A percentile compares a stretch with the other conserved stretches of the same genome.
Conservation (phyloP, 352 stramenopile species). For the Globisporangium perplexum region DNA sequence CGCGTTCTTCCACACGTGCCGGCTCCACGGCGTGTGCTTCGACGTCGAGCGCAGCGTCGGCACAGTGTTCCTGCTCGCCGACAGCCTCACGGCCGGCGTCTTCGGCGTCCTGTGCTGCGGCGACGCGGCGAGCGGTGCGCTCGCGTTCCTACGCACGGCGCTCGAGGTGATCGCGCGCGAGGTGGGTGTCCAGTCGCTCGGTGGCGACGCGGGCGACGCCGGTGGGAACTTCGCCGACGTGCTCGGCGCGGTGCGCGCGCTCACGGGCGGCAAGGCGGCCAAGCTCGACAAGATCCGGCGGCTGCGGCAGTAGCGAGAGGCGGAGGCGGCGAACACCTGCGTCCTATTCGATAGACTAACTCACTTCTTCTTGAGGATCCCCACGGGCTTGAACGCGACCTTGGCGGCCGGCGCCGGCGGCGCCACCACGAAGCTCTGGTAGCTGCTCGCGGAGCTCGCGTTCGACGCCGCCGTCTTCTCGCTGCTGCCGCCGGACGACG, state of each 20-base stretch:
- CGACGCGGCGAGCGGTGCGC: slow-evolving; percentile 37
- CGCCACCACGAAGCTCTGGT: slow-evolving; percentile 16
- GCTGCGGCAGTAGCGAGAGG: slow-evolving; percentile 15
- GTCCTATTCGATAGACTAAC: neutral
- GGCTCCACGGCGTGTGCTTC: slow-evolving; percentile 85
- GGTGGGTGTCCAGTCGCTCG: slow-evolving; percentile 36
- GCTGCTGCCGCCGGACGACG: slow-evolving; percentile 14
- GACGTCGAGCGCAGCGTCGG: slow-evolving; percentile 67
- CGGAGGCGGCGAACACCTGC: no score
- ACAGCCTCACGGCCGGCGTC: slow-evolving; percentile 78
- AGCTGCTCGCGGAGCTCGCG: slow-evolving; percentile 15
- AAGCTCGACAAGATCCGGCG: slow-evolving; percentile 38
- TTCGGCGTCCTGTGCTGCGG: slow-evolving; percentile 65
- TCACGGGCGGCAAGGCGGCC: slow-evolving; percentile 30
- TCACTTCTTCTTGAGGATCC: slow-evolving; percentile 47
- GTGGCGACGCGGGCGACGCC: slow-evolving; percentile 6
- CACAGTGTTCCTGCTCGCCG: slow-evolving; percentile 61
- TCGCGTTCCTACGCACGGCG: slow-evolving; percentile 56
- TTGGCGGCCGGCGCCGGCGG: slow-evolving; percentile 18
- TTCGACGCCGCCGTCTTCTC: slow-evolving; percentile 15
- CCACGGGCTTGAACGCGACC: slow-evolving; percentile 37
- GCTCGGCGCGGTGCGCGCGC: slow-evolving; percentile 39
- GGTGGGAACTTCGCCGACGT: slow-evolving; percentile 59
- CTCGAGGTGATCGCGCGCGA: slow-evolving; percentile 73
- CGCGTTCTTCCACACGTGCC: slow-evolving; percentile 86